Percentiles rank a stretch among this genome's conserved stretches.
Evolutionary conservation across 805 yeast genomes (phyloP).

Genomic region (Saccharomycopsis sp.): DNA sequence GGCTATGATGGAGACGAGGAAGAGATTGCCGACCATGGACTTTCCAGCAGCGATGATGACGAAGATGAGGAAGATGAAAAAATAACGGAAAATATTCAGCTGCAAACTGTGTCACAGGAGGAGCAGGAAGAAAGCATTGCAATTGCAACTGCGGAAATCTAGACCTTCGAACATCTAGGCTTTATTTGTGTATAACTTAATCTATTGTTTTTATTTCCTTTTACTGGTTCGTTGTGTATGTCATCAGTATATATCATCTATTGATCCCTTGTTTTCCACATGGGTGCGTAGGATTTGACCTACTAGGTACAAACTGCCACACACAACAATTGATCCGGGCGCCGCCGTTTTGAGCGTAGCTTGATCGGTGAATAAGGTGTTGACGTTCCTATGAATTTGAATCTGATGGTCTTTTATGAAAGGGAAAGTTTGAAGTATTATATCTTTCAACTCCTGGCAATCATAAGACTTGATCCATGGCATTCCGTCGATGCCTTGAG

Average conservation of each 20-base stretch:
- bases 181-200: no score
- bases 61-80: neutral
- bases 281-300: conserved; percentile 45
- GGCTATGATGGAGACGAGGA: neutral
- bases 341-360: conserved; percentile 2
- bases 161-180: no score
- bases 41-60: neutral
- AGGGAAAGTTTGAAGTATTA: conserved; percentile 18
- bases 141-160: neutral
- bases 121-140: neutral
- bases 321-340: conserved; percentile 37
- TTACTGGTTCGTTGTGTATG: neutral
- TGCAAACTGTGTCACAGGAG: neutral
- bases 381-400: conserved; percentile 24
- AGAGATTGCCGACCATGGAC: neutral
- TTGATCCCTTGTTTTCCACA: conserved; percentile 23
- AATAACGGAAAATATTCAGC: neutral
- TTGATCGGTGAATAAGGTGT: conserved; percentile 24
- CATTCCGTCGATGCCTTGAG: conserved; percentile 66
- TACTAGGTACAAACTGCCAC: conserved; percentile 66
- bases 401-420: conserved; percentile 25
- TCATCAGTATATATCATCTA: conserved; percentile 1
- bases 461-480: conserved; percentile 73
- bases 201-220: no score
- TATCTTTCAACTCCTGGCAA: conserved; percentile 28